Evolutionary conservation across 208 protist species (phyloP).

Genomic region (Angomonas ambiguus): DNA sequence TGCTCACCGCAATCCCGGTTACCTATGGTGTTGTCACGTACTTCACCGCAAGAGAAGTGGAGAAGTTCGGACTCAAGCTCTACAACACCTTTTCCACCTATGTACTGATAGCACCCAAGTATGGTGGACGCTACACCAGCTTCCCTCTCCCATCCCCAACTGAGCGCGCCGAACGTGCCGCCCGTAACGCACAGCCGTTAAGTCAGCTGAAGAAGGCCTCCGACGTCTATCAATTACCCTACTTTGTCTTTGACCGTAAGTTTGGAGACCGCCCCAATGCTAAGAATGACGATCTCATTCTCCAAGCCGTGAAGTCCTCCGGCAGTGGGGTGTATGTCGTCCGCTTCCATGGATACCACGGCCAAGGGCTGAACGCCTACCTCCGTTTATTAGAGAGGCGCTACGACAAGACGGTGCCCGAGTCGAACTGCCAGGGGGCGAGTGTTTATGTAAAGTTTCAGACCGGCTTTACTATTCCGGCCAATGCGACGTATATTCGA

Average conservation of each 20-base stretch:
- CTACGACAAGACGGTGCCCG: constrained; percentile 30
- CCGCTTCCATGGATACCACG: not conserved
- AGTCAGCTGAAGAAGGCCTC: not conserved
- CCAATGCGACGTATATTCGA: not conserved
- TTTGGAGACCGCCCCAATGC: not conserved
- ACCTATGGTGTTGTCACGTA: too few relatives aligned
- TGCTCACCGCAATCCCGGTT: too few relatives aligned
- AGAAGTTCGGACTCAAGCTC: too few relatives aligned
- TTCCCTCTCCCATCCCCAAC: not conserved
- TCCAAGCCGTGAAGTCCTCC: not conserved
- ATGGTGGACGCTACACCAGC: too few relatives aligned
- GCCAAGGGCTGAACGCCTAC: constrained; percentile 14
- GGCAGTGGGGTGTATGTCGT: not conserved
- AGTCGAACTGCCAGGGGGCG: constrained; percentile 37
- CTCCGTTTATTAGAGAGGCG: constrained; percentile 40
- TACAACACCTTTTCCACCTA: too few relatives aligned
- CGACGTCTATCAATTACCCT: not conserved
- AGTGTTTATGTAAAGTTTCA: constrained; percentile 40
- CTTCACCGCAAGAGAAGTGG: too few relatives aligned
- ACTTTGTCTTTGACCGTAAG: not conserved
- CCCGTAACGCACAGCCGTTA: not conserved
- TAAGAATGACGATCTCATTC: not conserved
- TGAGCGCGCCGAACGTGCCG: too few relatives aligned
- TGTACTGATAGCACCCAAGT: too few relatives aligned
- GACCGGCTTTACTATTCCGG: not conserved